Percentiles rank a stretch among this genome's conserved stretches.
These are phyloP conservation scores for Patellifolia procumbens DNA, from an alignment of 179 eudicot species.

Conservation along the genomic window DNA sequence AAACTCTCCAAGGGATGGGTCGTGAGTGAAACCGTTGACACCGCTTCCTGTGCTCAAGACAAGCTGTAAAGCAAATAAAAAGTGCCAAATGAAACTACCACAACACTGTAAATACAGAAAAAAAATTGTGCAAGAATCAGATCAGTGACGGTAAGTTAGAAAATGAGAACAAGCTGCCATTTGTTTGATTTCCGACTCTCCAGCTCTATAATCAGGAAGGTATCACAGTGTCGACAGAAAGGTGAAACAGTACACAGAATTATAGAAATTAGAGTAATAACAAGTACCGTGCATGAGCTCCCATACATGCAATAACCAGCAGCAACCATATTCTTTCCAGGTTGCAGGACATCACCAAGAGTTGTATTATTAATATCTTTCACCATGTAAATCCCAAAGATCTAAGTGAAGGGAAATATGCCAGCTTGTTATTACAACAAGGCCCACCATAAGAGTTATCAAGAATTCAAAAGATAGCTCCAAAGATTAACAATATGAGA, in stretches of 20 bases:
- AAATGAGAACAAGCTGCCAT: constrained; percentile 1
- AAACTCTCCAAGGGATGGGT: constrained; percentile 97
- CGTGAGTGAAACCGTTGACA: constrained; percentile 93
- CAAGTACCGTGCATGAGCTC: constrained; percentile 91
- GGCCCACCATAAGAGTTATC: not conserved
- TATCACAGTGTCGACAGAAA: not conserved
- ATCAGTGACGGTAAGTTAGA: not conserved
- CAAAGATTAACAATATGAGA: not conserved
- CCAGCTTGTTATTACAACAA: not conserved
- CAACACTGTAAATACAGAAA: not conserved
- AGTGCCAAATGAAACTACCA: too few species aligned
- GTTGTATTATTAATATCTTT: constrained; percentile 62
- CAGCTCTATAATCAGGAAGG: not conserved
- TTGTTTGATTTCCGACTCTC: not conserved
- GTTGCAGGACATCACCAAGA: constrained; percentile 74
- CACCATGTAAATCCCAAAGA: constrained; percentile 85
- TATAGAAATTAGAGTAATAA: not conserved
- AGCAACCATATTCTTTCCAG: constrained; percentile 85
- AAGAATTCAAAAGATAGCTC: constrained; percentile 1
- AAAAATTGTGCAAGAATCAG: not conserved
- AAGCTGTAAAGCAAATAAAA: constrained; percentile 49
- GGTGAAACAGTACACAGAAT: not conserved
- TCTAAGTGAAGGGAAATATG: constrained; percentile 44
- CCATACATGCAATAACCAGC: constrained; percentile 99
- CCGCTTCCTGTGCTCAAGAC: constrained; percentile 89